These are phyloP conservation scores for Postia placenta DNA, from an alignment of 768 basidiomycete genomes.

Conservation along the genomic window DNA sequence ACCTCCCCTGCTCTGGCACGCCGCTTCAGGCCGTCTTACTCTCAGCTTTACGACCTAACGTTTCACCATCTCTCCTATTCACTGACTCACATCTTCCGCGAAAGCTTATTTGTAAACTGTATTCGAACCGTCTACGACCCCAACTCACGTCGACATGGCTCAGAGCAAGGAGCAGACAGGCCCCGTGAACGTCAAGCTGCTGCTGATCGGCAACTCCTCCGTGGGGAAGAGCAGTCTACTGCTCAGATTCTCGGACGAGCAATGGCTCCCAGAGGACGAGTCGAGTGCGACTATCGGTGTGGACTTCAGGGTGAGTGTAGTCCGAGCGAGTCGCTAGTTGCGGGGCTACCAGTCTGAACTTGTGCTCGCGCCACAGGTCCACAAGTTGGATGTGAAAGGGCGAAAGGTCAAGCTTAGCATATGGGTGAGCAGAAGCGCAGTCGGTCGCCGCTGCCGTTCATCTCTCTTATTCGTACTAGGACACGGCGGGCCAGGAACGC, in stretches of 20 bases:
- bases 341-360: no score
- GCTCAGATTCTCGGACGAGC: constrained; percentile 93
- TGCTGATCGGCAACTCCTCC: constrained; percentile 82
- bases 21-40: background rate
- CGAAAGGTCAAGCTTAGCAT: constrained; percentile 90
- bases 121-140: background rate
- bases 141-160: constrained; percentile 1
- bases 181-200: constrained; percentile 73
- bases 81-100: background rate
- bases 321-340: no score
- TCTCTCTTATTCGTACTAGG: constrained; percentile 38
- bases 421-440: constrained; percentile 58
- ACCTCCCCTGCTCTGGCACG: constrained; percentile 3
- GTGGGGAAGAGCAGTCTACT: constrained; percentile 92
- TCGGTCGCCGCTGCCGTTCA: background rate
- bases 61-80: background rate
- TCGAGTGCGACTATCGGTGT: constrained; percentile 81
- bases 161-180: constrained; percentile 16
- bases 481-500: constrained; percentile 95
- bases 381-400: constrained; percentile 81
- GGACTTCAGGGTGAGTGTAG: constrained; percentile 77
- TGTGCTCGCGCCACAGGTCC: constrained; percentile 56
- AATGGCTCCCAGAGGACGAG: constrained; percentile 90
- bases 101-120: no score
- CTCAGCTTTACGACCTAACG: background rate